These are phyloP conservation scores for Stephania cephalantha DNA, from an alignment of 164 flowering plant genomes.

Conservation along the genomic window DNA sequence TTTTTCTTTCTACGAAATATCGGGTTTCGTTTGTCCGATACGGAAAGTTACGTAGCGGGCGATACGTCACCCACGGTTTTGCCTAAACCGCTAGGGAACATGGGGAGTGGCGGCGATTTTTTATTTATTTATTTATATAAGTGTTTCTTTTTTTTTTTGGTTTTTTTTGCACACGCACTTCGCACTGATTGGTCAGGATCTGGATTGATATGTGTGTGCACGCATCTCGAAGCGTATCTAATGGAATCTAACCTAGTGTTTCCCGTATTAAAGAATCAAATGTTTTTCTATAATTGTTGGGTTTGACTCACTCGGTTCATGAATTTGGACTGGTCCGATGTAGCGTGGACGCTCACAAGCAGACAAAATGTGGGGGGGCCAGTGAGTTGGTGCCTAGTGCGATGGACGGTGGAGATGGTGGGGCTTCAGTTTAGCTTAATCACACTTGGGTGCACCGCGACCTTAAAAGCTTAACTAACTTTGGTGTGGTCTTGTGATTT, in stretches of 20 bases:
- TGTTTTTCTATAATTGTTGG: not conserved
- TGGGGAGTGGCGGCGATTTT: not conserved
- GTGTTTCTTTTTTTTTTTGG: too few relatives aligned
- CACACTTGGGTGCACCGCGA: not conserved
- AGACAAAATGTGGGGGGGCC: not conserved
- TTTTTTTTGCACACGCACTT: too few relatives aligned
- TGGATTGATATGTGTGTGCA: too few relatives aligned
- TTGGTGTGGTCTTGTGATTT: not conserved
- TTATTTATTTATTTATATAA: not conserved
- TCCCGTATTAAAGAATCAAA: too few relatives aligned
- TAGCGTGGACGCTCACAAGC: not conserved
- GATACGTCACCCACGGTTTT: not conserved
- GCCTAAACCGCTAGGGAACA: not conserved
- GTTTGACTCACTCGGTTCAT: not conserved
- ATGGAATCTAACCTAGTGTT: too few relatives aligned
- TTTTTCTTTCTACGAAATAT: not conserved
- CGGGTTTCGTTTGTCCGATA: not conserved
- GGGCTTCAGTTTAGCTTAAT: not conserved
- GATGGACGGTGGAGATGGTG: not conserved
- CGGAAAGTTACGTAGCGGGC: not conserved
- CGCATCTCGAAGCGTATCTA: too few relatives aligned
- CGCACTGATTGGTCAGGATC: too few relatives aligned
- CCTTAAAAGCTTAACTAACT: not conserved
- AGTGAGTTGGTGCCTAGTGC: not conserved
- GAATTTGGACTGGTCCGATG: not conserved